These are phyloP conservation scores for Teratosphaeria zuluensis DNA, from an alignment of 2,329 filamentous ascomycete genomes.

Conservation along the genomic window DNA sequence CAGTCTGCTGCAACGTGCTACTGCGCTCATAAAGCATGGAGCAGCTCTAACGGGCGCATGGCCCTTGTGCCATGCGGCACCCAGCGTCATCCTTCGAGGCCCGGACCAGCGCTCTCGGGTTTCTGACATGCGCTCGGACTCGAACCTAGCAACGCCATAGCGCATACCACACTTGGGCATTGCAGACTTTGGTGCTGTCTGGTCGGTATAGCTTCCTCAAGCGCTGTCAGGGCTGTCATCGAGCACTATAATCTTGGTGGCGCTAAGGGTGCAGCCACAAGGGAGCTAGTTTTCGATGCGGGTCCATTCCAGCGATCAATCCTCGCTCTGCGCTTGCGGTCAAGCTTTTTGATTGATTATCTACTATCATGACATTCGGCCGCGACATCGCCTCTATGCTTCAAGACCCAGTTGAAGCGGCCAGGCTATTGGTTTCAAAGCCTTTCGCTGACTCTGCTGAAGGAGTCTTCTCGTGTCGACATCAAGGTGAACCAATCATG, in stretches of 20 bases:
- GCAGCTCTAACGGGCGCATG: constrained; percentile 6
- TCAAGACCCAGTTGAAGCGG: not conserved
- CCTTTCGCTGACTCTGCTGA: not conserved
- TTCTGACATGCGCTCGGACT: constrained; percentile 3
- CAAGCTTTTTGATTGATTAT: not conserved
- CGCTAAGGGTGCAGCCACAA: not conserved
- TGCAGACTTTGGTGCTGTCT: not conserved
- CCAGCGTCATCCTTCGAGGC: constrained; percentile 1
- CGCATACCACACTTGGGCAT: constrained; percentile 4
- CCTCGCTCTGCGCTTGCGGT: not conserved
- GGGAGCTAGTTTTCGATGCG: not conserved
- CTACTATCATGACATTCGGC: not conserved
- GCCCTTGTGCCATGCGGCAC: constrained; percentile 6
- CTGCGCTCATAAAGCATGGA: constrained; percentile 1
- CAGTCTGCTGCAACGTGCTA: constrained; percentile 1
- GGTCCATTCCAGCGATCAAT: not conserved
- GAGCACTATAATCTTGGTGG: not conserved
- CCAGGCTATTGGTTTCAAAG: not conserved
- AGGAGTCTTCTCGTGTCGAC: not conserved
- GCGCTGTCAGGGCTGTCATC: not conserved
- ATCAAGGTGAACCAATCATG: not conserved
- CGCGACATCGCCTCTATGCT: not conserved
- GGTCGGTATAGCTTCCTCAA: not conserved
- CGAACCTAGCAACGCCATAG: not conserved
- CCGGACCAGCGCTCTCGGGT: not conserved